A percentile compares a stretch with the other conserved stretches of the same genome.
Evolutionary conservation across 75 land plant species (phyloP).

Genomic region (Adiantum capillusveneris): DNA sequence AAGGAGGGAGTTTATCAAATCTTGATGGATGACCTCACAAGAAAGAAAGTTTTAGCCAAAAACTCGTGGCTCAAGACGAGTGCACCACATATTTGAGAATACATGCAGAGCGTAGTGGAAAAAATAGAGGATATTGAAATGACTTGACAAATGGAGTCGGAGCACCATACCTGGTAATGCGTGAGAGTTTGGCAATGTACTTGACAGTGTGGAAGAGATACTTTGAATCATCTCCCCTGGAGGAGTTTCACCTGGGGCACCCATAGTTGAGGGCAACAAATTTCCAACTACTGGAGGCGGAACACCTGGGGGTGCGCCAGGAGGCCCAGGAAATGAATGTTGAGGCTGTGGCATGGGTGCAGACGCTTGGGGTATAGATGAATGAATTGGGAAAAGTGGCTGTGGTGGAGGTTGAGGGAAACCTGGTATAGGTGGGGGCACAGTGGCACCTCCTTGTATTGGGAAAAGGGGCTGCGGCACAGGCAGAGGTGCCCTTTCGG

Average conservation of each 20-base stretch:
- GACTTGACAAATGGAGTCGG: too few relatives aligned
- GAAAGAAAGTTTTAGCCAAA: too few relatives aligned
- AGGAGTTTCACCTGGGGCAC: too few relatives aligned
- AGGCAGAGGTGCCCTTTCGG: slow-evolving; percentile 23
- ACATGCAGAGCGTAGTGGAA: too few relatives aligned
- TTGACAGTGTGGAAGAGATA: too few relatives aligned
- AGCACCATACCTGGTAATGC: neutral
- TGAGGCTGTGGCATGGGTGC: slow-evolving; percentile 42
- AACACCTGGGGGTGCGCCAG: slow-evolving; percentile 28
- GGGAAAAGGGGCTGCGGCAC: slow-evolving; percentile 75
- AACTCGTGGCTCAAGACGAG: too few relatives aligned
- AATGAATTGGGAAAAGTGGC: slow-evolving; percentile 38
- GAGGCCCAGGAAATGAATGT: slow-evolving; percentile 54
- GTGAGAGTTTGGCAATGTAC: neutral
- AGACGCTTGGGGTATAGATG: slow-evolving; percentile 45
- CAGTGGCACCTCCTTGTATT: slow-evolving; percentile 41
- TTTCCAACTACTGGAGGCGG: slow-evolving; percentile 13
- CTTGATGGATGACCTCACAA: too few relatives aligned
- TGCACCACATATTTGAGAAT: too few relatives aligned
- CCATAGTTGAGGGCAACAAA: neutral
- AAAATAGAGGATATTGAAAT: too few relatives aligned
- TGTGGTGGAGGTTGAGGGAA: slow-evolving; percentile 39
- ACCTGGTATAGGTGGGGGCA: slow-evolving; percentile 20
- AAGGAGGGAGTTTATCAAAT: too few relatives aligned
- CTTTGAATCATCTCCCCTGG: too few relatives aligned